Evolutionary conservation across 768 basidiomycete species (phyloP).

Genomic region (Cantharellus cinnabarinus): DNA sequence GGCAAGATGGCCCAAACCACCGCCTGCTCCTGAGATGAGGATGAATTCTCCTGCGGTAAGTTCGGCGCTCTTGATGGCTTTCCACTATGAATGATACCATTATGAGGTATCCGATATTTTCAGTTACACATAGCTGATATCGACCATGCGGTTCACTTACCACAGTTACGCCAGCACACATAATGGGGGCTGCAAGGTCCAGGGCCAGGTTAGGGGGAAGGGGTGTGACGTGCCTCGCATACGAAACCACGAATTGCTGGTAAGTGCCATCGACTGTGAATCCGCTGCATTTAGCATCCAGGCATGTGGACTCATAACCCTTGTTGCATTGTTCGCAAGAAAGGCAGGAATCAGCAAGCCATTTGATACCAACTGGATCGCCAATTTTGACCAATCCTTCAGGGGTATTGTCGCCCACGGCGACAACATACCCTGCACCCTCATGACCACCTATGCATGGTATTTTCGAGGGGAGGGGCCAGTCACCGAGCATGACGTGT

Average conservation of each 20-base stretch:
- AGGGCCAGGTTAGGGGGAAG: constrained; percentile 42
- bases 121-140: neutral
- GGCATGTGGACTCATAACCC: constrained; percentile 57
- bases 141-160: neutral
- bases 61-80: constrained; percentile 56
- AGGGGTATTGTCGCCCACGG: constrained; percentile 47
- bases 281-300: constrained; percentile 38
- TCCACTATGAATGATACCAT: constrained; percentile 23
- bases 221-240: constrained; percentile 49
- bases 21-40: constrained; percentile 49
- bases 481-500: constrained; percentile 55
- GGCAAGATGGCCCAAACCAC: constrained; percentile 44
- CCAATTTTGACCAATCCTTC: constrained; percentile 46
- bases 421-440: constrained; percentile 64
- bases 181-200: constrained; percentile 42
- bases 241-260: constrained; percentile 34
- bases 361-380: constrained; percentile 65
- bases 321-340: constrained; percentile 58
- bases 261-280: constrained; percentile 66
- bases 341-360: constrained; percentile 31
- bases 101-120: neutral
- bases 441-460: constrained; percentile 18
- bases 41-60: constrained; percentile 53
- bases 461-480: constrained; percentile 32
- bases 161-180: constrained; percentile 40